phyloP scores from a whole-genome alignment of 768 basidiomycete genomes.

The Hysterangium stoloniferum region DNA sequence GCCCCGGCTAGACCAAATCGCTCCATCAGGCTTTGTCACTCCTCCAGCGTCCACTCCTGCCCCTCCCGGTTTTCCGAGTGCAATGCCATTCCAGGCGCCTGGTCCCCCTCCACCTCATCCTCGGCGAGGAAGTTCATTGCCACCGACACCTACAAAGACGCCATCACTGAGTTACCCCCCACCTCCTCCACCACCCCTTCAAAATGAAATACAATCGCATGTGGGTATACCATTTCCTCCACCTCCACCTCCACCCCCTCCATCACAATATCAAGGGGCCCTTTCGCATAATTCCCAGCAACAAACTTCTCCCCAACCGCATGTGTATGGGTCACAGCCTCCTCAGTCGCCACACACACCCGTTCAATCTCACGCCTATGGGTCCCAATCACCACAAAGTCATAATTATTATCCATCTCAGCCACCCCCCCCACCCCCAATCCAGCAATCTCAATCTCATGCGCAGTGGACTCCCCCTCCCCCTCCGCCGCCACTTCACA shows the following conservation, averaged over 20 bases:
- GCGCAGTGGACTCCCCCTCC: slow-evolving; percentile 25
- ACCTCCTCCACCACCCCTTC: slow-evolving; percentile 5
- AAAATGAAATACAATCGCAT: slow-evolving; percentile 6
- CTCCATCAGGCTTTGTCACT: neutral
- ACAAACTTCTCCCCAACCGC: too few relatives aligned
- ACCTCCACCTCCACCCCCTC: slow-evolving; percentile 16
- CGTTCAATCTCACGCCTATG: too few relatives aligned
- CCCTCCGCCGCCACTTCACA: slow-evolving; percentile 19
- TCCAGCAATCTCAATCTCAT: slow-evolving; percentile 23
- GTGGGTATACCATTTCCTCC: slow-evolving; percentile 5
- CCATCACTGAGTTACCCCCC: neutral
- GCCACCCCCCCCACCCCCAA: slow-evolving; percentile 15
- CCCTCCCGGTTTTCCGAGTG: slow-evolving; percentile 22
- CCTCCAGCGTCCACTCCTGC: slow-evolving; percentile 9
- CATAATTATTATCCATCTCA: too few relatives aligned
- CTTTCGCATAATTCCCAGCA: too few relatives aligned
- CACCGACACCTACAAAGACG: slow-evolving; percentile 9
- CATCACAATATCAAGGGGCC: slow-evolving; percentile 25
- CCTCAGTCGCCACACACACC: too few relatives aligned
- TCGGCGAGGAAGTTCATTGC: slow-evolving; percentile 6
- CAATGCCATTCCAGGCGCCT: slow-evolving; percentile 6
- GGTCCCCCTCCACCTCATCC: slow-evolving; percentile 10
- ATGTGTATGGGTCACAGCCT: too few relatives aligned
- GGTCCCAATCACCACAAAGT: too few relatives aligned
- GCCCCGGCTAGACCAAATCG: neutral